phyloP scores from a whole-genome alignment of 495 filamentous ascomycete genomes.

The Daldinia decipiens region DNA sequence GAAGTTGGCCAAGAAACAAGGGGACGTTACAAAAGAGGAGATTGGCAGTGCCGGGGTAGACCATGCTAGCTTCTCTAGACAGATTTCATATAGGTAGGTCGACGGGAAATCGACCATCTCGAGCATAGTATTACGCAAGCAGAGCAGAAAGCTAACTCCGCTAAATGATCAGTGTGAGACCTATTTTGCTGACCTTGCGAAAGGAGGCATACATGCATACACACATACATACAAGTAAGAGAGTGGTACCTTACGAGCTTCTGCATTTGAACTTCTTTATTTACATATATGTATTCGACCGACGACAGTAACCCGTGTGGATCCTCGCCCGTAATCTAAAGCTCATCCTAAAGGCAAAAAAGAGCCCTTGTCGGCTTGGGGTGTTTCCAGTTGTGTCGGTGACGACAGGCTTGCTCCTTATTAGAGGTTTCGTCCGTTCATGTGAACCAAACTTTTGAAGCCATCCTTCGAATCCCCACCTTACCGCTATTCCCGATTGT shows the following conservation, averaged over 20 bases:
- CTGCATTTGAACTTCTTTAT: constrained; percentile 23
- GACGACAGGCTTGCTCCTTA: constrained; percentile 36
- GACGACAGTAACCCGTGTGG: constrained; percentile 10
- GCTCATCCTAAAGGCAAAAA: constrained; percentile 33
- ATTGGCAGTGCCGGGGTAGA: constrained; percentile 35
- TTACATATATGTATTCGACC: constrained; percentile 19
- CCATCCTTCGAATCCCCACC: constrained; percentile 31
- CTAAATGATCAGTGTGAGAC: constrained; percentile 25
- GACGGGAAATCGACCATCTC: constrained; percentile 14
- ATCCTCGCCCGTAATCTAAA: constrained; percentile 30
- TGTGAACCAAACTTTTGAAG: constrained; percentile 31
- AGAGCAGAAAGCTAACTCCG: constrained; percentile 15
- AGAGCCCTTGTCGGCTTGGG: constrained; percentile 35
- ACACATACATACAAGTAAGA: constrained; percentile 18
- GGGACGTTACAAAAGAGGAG: constrained; percentile 40
- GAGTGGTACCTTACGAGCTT: constrained; percentile 25
- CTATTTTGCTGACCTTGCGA: constrained; percentile 14
- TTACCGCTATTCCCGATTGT: constrained; percentile 21
- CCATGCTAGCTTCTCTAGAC: constrained; percentile 35
- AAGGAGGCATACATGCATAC: constrained; percentile 15
- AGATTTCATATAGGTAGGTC: constrained; percentile 24
- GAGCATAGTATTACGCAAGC: constrained; percentile 11
- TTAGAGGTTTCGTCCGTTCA: constrained; percentile 37
- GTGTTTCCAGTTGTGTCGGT: constrained; percentile 30
- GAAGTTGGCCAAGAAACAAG: constrained; percentile 31